Evolutionary conservation across 345 rosid species (phyloP), one percentile per base, ranked within the genome.

Genomic region (Viola odorata): DNA sequence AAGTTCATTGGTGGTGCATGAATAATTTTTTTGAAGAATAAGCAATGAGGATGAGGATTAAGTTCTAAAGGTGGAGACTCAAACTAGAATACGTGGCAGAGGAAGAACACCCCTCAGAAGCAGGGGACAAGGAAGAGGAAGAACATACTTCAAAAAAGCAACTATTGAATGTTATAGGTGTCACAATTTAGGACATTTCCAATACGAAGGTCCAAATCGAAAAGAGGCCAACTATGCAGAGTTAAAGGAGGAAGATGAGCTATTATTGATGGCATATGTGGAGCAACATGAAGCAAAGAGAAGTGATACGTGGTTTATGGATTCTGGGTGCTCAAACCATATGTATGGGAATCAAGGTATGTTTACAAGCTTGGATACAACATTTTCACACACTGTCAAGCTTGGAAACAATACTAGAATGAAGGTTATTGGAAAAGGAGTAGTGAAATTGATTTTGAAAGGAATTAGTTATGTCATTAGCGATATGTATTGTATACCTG

Each of bases 311-410:
- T 66, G 63, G 64, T 66, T 66, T 3, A 0, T 58, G 0, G 58
- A 66, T 14, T 58, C 17, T 1, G 13, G 70, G 1, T 66, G 38
- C 4, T 48, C 15, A 0, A 66, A 58, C 3, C 70, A 66, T 7
- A 66, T 66, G 53, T 15, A 3, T 11, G 50, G 56, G 0, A 12
- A 57, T 12, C 6, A 38, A 3, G 16, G 7, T 1, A n/a, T 15
- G 51, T 58, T 66, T 1, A 16, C 39, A 0, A 3, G n/a, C 2
- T 0, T 66, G 15, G 64, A 66, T 12, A 8, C 37, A 2, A 2
- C 8, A 0, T 62, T 62, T 12, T n/a, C 12, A 8, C 66, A 40
- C 5, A 6, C 7, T 50, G 8, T 51, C 7, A 62, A 62, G 7
- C 12, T 51, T 1, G 48, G 58, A 0, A 41, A 62, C 15, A 23